A percentile compares a stretch with the other conserved stretches of the same genome.
Conservation (phyloP, 306 rosid genomes). For the Corylus avellana region DNA sequence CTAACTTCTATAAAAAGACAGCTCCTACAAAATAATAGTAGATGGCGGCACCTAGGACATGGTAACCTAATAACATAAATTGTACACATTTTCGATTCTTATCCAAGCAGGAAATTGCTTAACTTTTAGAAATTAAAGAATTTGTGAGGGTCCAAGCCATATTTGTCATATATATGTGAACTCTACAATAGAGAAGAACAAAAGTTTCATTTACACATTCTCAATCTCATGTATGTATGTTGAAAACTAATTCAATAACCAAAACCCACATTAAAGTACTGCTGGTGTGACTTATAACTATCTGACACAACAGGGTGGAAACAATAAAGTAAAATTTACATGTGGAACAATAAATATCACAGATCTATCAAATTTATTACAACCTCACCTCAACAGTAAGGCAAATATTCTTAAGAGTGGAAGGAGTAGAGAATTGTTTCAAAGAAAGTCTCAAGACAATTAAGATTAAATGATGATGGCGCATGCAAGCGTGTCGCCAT, state of each 20-base stretch:
- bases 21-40: not conserved
- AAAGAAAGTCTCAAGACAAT: no score
- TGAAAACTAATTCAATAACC: not conserved
- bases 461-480: no score
- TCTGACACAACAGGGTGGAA: not conserved
- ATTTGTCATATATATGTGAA: not conserved
- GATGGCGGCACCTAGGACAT: not conserved
- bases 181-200: not conserved
- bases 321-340: not conserved
- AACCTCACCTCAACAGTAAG: no score
- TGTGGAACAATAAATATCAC: not conserved
- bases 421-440: no score
- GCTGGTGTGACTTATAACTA: not conserved
- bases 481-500: no score
- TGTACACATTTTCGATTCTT: not conserved
- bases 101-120: not conserved
- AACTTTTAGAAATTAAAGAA: no score
- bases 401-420: no score
- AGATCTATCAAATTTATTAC: no score
- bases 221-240: no score
- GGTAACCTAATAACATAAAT: not conserved
- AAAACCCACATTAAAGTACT: not conserved
- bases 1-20: not conserved
- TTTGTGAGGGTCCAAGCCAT: not conserved
- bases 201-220: not conserved